Evolutionary conservation across 2,329 filamentous ascomycete species (phyloP), one percentile per base, ranked within the genome.

Genomic region (Paraphoma chrysanthemicola): DNA sequence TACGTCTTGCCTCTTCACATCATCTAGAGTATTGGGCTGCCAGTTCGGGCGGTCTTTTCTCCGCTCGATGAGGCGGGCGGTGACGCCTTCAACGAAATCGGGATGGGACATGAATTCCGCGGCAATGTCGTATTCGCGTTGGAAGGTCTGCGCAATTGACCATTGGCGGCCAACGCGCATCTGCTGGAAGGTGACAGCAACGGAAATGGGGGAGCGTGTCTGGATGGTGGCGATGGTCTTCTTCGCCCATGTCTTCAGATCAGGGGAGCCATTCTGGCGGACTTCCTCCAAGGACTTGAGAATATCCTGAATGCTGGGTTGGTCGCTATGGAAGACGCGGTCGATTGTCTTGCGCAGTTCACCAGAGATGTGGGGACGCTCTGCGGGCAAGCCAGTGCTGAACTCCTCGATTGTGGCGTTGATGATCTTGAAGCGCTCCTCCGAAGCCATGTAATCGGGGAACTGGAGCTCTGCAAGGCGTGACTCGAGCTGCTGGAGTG

Each of bases 41-140:
- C 95, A 99, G 59, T 83, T 80, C 1, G 93, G 91, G 18, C 82
- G 82, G 62, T 81, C 81, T 49, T 85, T 79, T 44, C 84, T 83
- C 79, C 92, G 92, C 70, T 87, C 84, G 67, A 95, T 85, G 41
- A 99, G 84, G 47, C 90, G 85, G 23, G 92, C 89, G 49, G 87
- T 87, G n/a, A 99, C 94, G 51, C 95, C 95, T 79, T 96, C 92
- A 43, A 88, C 88, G 72, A 99, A 99, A 78, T 99, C 95, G 4
- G 87, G 90, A 75, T 95, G 90, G 54, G 84, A 83, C 94, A 99
- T 98, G 81, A 99, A 98, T 62, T 88, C 86, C 56, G 85, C 81
- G 1, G 94, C 93, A 57, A 99, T 92, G 71, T 90, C 85, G 78
- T 95, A 86, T 81, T 99, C 95, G 61, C 88, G 88, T 72, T 88